phyloP scores from a whole-genome alignment of 345 rosid genomes.

The Sonneratia caseolaris region DNA sequence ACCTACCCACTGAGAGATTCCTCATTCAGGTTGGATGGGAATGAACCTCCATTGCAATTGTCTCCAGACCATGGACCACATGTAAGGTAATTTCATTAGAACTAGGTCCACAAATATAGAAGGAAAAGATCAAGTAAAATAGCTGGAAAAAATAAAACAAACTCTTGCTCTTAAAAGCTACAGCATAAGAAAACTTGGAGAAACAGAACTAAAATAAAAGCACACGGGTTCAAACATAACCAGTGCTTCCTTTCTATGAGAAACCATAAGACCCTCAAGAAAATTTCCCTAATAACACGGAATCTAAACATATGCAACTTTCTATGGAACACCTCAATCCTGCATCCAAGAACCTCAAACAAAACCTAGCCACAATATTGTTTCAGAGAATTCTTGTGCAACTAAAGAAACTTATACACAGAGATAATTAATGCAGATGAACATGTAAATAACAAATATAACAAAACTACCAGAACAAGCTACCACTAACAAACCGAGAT shows the following conservation, averaged over 20 bases:
- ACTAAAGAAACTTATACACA: neutral
- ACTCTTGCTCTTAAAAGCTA: neutral
- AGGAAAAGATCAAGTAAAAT: neutral
- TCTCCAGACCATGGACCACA: slow-evolving; percentile 58
- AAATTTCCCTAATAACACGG: neutral
- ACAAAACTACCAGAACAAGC: slow-evolving; percentile 15
- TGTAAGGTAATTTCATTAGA: slow-evolving; percentile 43
- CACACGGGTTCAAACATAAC: neutral
- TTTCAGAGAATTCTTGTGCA: neutral
- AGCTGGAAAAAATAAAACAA: neutral
- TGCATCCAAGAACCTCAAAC: neutral
- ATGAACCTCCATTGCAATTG: slow-evolving; percentile 29
- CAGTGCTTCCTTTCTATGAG: neutral
- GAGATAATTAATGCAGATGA: neutral
- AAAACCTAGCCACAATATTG: neutral
- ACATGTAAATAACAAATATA: neutral
- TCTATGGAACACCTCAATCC: neutral
- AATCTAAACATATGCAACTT: neutral
- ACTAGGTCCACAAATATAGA: neutral
- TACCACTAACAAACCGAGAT: slow-evolving; percentile 80
- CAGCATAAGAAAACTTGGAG: neutral
- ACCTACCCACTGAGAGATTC: slow-evolving; percentile 29
- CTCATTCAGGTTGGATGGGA: slow-evolving; percentile 19
- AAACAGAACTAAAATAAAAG: neutral
- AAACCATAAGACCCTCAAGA: neutral